phyloP scores from a whole-genome alignment of 2,329 filamentous ascomycete genomes.

The Balansia obtecta region DNA sequence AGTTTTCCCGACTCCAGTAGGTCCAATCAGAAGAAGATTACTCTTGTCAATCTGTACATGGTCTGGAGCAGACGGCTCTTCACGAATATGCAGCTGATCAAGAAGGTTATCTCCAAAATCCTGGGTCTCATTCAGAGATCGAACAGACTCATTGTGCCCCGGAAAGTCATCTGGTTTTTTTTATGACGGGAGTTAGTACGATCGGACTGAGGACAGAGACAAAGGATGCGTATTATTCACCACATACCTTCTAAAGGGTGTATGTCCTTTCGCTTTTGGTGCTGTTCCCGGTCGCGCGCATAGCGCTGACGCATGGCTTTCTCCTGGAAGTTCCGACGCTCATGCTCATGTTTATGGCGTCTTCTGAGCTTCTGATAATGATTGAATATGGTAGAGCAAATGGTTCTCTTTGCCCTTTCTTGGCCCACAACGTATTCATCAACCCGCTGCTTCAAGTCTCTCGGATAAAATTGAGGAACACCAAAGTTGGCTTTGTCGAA shows the following conservation, averaged over 20 bases:
- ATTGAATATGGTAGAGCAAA: constrained; percentile 89
- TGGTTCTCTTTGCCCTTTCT: constrained; percentile 84
- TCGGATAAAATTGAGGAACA: constrained; percentile 51
- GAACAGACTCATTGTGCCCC: constrained; percentile 35
- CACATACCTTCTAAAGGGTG: constrained; percentile 69
- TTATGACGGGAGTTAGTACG: constrained; percentile 20
- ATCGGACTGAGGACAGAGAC: not conserved
- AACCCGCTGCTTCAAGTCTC: constrained; percentile 72
- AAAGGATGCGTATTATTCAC: not conserved
- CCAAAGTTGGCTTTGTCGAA: constrained; percentile 45
- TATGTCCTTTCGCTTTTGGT: constrained; percentile 41
- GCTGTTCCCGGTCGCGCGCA: constrained; percentile 50
- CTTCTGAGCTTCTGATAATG: constrained; percentile 85
- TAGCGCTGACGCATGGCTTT: constrained; percentile 60
- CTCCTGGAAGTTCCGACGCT: constrained; percentile 43
- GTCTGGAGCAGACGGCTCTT: constrained; percentile 30
- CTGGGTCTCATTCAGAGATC: constrained; percentile 26
- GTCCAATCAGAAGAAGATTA: constrained; percentile 81
- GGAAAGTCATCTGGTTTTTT: constrained; percentile 45
- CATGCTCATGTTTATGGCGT: constrained; percentile 64
- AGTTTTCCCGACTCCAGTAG: constrained; percentile 92
- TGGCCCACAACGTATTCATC: constrained; percentile 96
- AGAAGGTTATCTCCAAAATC: constrained; percentile 19
- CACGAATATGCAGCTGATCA: constrained; percentile 35
- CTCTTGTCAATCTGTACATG: constrained; percentile 83